Percentiles rank a stretch among this genome's conserved stretches.
Conservation (phyloP, 225 moss, liverwort and hornwort species). For the Neckera pumila region DNA sequence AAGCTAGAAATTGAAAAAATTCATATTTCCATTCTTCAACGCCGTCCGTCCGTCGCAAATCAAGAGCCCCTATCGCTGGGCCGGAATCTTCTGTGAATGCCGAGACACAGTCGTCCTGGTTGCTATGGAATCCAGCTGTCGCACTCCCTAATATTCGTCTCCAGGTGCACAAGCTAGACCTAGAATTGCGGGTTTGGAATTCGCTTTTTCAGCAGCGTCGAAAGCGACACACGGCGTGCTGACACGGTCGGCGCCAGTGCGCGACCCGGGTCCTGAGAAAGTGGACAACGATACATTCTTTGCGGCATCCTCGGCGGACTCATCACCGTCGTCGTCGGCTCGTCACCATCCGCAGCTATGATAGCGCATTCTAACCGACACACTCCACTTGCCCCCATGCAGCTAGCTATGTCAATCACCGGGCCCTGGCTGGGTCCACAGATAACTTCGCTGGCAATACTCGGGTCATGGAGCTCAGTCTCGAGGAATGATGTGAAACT, state of each 20-base stretch:
- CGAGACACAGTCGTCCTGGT: not conserved
- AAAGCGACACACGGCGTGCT: not conserved
- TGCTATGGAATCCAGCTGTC: not conserved
- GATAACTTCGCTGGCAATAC: not conserved
- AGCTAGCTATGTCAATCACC: not conserved
- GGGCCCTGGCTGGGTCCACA: not conserved
- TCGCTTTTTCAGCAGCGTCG: not conserved
- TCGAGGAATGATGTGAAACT: not conserved
- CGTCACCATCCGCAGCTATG: not conserved
- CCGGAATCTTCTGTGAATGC: not conserved
- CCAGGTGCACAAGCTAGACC: not conserved
- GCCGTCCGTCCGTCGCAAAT: too few species aligned
- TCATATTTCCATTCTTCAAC: not conserved
- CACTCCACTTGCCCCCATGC: not conserved
- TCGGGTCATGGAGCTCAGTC: not conserved
- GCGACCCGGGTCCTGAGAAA: not conserved
- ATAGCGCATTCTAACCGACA: not conserved
- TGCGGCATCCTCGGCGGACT: not conserved
- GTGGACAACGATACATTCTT: not conserved
- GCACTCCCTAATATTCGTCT: not conserved
- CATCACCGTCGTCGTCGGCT: not conserved
- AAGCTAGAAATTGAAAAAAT: not conserved
- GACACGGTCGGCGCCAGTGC: constrained; percentile 8
- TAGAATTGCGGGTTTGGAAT: not conserved
- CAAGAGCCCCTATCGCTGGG: not conserved